Conservation (phyloP, 1,284 basidiomycete species). For the Malassezia arunalokei region DNA sequence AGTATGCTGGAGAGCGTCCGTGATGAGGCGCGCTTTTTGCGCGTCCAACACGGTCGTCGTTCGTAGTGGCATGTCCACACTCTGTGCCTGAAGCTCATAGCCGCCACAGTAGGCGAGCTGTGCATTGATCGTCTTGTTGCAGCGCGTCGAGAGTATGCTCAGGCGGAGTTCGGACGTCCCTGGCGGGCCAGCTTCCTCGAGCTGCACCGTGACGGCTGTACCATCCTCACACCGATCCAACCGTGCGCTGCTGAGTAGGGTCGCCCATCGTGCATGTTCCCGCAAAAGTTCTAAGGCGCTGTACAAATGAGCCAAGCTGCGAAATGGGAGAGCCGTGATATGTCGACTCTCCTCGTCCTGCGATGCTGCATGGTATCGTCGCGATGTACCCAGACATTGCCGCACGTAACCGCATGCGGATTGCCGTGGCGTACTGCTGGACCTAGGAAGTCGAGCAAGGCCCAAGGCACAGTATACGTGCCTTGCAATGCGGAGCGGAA, state of each 20-base stretch:
- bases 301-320: slow-evolving; percentile 4
- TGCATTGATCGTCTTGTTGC: background rate
- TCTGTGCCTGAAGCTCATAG: background rate
- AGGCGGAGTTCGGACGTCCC: background rate
- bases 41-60: background rate
- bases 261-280: background rate
- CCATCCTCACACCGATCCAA: background rate
- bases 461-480: background rate
- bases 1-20: background rate
- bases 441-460: background rate
- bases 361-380: background rate
- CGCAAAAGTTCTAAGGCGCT: slow-evolving; percentile 4
- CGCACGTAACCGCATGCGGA: background rate
- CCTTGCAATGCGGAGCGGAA: slow-evolving; percentile 7
- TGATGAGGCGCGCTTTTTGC: background rate
- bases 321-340: slow-evolving; percentile 4
- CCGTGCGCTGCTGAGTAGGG: background rate
- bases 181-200: background rate
- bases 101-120: background rate
- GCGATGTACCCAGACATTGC: background rate
- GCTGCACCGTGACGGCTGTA: background rate
- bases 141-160: background rate
- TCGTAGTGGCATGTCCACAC: background rate
- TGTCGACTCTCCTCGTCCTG: background rate
- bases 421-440: background rate